Base-by-base conservation (phyloP, 2,329 filamentous ascomycete genomes). In the Macroventuria anomochaeta region DNA sequence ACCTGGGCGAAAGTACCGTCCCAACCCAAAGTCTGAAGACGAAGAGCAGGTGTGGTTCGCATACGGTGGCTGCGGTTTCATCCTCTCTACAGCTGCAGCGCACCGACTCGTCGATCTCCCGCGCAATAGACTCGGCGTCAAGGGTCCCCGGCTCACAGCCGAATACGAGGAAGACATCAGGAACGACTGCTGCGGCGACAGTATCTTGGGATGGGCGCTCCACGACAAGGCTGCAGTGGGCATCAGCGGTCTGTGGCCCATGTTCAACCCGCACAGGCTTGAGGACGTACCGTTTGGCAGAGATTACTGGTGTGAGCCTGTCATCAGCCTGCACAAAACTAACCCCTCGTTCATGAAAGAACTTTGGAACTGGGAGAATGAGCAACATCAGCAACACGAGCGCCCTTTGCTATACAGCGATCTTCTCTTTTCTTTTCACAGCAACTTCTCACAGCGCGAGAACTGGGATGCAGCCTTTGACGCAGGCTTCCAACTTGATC, bases 51-150 rank as follows among this genome's bases (percentile, higher is more conserved):
- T 44, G n/a, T 58, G 48, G 58, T 76, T 77, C 31, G 76, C 72
- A 0, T 72, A 75, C 46, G 73, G 73, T 18, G 74, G 75, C 1
- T 65, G 62, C 18, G 75, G 70, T 1, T 75, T 74, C 44, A 61
- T 77, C 7, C 47, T 76, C 13, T 75, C 73, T 2, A 57, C 77
- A 34, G 77, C 76, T 2, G 77, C 82, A 13, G 83, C 85, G 78
- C 70, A 76, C 55, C 75, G 53, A 20, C 46, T 54, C 75, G 77
- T 1, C 71, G 78, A 44, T 80, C 76, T 42, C 57, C 69, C 7
- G 37, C 37, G 29, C 51, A 42, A 62, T 50, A 68, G n/a, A 20
- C 18, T 60, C 7, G 57, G 53, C 13, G 47, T 59, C 3, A 36
- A 53, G 46, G 52, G 54, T n/a, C 25, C 44, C 7, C 34, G 57